These are phyloP conservation scores for Pseudogymnoascus verrucosus DNA, from an alignment of 2,329 filamentous ascomycete species.

Conservation along the genomic window DNA sequence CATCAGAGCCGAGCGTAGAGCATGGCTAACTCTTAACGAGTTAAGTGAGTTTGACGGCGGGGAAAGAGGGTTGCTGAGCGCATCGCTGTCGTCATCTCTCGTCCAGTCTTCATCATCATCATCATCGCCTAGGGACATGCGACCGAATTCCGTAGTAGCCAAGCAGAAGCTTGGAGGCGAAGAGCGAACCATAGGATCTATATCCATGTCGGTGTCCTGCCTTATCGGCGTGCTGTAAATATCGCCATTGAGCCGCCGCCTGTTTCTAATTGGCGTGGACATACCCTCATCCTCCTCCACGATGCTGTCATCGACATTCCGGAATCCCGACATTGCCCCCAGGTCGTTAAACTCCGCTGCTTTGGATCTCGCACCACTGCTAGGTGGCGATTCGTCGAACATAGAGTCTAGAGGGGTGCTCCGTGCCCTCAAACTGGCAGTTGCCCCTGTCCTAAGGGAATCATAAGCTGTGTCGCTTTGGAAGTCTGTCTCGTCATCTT, in stretches of 20 bases:
- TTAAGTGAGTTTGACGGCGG: slow-evolving; percentile 48
- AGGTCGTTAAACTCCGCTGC: slow-evolving; percentile 26
- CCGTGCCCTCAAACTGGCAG: slow-evolving; percentile 55
- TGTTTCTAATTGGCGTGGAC: slow-evolving; percentile 37
- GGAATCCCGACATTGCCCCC: slow-evolving; percentile 36
- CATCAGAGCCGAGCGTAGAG: slow-evolving; percentile 45
- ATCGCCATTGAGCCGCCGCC: slow-evolving; percentile 6
- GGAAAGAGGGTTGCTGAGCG: slow-evolving; percentile 48
- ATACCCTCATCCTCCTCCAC: slow-evolving; percentile 54
- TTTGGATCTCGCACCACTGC: slow-evolving; percentile 39
- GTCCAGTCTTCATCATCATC: slow-evolving; percentile 59
- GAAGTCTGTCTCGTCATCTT: slow-evolving; percentile 72
- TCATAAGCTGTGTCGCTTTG: slow-evolving; percentile 72
- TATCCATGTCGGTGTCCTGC: slow-evolving; percentile 15
- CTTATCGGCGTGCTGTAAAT: slow-evolving; percentile 15
- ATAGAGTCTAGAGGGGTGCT: slow-evolving; percentile 70
- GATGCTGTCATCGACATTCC: slow-evolving; percentile 48
- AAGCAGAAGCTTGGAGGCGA: slow-evolving; percentile 27
- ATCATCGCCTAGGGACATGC: slow-evolving; percentile 52
- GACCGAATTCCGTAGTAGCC: slow-evolving; percentile 35
- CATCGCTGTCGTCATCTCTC: slow-evolving; percentile 45
- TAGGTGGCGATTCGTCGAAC: slow-evolving; percentile 70
- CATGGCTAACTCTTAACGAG: slow-evolving; percentile 44
- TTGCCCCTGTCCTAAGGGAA: slow-evolving; percentile 64
- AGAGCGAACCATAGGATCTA: slow-evolving; percentile 18